These are phyloP conservation scores for Didymella segeticola DNA, from an alignment of 2,329 filamentous ascomycete species.

Conservation along the genomic window DNA sequence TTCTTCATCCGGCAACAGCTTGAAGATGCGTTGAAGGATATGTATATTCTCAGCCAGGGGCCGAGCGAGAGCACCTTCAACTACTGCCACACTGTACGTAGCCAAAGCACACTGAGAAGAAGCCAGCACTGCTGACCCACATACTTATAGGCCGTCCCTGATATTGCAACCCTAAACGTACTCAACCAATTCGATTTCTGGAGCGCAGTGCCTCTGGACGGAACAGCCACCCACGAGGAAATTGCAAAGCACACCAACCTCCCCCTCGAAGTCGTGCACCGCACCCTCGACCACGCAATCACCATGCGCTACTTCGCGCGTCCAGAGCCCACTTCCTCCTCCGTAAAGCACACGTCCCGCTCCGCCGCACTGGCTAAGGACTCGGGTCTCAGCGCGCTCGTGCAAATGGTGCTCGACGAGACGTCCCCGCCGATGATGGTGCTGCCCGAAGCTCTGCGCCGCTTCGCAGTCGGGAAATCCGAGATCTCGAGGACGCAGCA, in stretches of 20 bases:
- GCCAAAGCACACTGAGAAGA: not conserved
- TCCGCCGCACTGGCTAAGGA: conserved; percentile 38
- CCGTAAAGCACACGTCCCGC: conserved; percentile 37
- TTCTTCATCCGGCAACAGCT: conserved; percentile 55
- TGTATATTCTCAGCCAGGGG: conserved; percentile 57
- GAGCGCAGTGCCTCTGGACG: conserved; percentile 57
- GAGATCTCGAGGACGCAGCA: conserved; percentile 31
- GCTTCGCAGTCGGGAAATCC: conserved; percentile 33
- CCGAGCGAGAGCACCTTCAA: conserved; percentile 59
- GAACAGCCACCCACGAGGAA: conserved; percentile 50
- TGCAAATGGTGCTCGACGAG: conserved; percentile 35
- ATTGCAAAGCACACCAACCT: conserved; percentile 37
- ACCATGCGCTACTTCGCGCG: conserved; percentile 47
- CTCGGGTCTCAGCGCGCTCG: conserved; percentile 33
- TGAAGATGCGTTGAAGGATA: conserved; percentile 55
- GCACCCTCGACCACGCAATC: conserved; percentile 45
- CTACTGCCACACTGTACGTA: conserved; percentile 37
- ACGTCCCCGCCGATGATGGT: conserved; percentile 38
- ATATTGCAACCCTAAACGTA: conserved; percentile 55
- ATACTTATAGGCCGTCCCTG: conserved; percentile 54
- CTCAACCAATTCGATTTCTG: conserved; percentile 63
- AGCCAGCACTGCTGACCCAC: not conserved
- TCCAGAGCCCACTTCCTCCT: conserved; percentile 16
- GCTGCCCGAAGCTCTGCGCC: conserved; percentile 36
- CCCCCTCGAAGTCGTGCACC: conserved; percentile 36